These are phyloP conservation scores for Phialophora expanda DNA, from an alignment of 2,329 filamentous ascomycete genomes.

Conservation along the genomic window DNA sequence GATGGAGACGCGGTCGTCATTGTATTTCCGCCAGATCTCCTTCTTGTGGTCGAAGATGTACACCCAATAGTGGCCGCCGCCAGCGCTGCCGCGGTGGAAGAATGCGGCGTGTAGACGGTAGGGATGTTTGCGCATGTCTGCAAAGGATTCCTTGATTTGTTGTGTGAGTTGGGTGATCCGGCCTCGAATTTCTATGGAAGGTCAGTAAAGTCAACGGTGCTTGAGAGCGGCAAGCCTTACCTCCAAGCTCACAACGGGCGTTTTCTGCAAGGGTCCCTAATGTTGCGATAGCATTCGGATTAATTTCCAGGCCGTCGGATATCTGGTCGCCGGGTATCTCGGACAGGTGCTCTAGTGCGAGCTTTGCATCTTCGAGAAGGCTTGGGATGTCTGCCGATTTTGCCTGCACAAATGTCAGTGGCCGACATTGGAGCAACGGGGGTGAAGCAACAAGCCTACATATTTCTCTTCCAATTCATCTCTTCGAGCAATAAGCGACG, in stretches of 20 bases:
- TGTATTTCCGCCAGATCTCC: conserved; percentile 88
- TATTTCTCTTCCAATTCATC: conserved; percentile 46
- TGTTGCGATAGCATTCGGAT: conserved; percentile 28
- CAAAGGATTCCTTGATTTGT: conserved; percentile 64
- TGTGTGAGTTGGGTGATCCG: conserved; percentile 35
- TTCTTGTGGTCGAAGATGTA: conserved; percentile 90
- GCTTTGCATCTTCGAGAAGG: conserved; percentile 36
- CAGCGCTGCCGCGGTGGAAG: conserved; percentile 74
- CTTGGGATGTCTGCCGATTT: conserved; percentile 34
- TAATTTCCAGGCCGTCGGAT: conserved; percentile 29
- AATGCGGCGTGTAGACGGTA: conserved; percentile 92
- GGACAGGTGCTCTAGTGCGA: conserved; percentile 33
- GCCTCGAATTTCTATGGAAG: conserved; percentile 22
- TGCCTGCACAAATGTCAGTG: conserved; percentile 28
- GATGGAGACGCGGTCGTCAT: conserved; percentile 80
- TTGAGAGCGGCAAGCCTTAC: conserved; percentile 5
- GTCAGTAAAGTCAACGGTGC: background rate
- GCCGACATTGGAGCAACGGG: background rate
- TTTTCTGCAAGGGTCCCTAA: conserved; percentile 33
- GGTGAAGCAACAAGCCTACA: conserved; percentile 20
- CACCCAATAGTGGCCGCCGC: conserved; percentile 92
- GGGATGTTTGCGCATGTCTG: conserved; percentile 66
- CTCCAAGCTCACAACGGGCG: conserved; percentile 32
- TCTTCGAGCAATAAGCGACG: conserved; percentile 57
- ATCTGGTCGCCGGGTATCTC: conserved; percentile 25